Evolutionary conservation across 805 yeast species (phyloP).

Genomic region (Metschnikowia corniflorae): DNA sequence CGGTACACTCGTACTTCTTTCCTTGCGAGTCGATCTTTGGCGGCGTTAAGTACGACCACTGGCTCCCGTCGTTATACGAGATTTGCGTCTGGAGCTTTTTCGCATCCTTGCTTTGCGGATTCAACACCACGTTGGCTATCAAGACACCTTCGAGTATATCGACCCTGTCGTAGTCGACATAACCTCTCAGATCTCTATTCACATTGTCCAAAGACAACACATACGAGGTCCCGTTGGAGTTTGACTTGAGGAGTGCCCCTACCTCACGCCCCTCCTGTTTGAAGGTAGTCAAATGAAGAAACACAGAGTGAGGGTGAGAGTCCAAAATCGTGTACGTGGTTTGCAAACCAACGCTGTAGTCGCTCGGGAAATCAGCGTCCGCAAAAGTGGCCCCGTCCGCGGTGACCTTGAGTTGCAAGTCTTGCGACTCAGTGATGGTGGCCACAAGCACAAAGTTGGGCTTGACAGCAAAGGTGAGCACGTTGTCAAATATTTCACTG

Average conservation of each 20-base stretch:
- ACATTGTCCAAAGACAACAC: slow-evolving; percentile 65
- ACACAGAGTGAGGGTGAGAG: slow-evolving; percentile 65
- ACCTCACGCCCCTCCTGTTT: slow-evolving; percentile 48
- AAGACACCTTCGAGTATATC: slow-evolving; percentile 84
- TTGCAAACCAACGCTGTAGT: slow-evolving; percentile 54
- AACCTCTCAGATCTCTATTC: slow-evolving; percentile 70
- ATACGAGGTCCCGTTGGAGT: slow-evolving; percentile 87
- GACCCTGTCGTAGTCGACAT: slow-evolving; percentile 83
- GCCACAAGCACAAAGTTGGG: slow-evolving; percentile 77
- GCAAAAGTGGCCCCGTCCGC: slow-evolving; percentile 76
- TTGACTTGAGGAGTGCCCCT: slow-evolving; percentile 83
- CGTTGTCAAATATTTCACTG: slow-evolving; percentile 46
- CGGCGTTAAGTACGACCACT: slow-evolving; percentile 71
- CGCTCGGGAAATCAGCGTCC: slow-evolving; percentile 70
- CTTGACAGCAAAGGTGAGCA: slow-evolving; percentile 71
- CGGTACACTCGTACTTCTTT: slow-evolving; percentile 50
- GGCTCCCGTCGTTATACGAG: slow-evolving; percentile 88
- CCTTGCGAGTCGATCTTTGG: slow-evolving; percentile 66
- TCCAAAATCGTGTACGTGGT: slow-evolving; percentile 72
- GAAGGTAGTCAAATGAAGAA: slow-evolving; percentile 77
- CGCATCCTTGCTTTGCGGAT: slow-evolving; percentile 40
- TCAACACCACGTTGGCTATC: slow-evolving; percentile 64
- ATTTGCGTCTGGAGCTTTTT: slow-evolving; percentile 70
- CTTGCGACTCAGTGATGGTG: slow-evolving; percentile 41
- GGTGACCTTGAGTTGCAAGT: slow-evolving; percentile 66